These are phyloP conservation scores for Themeda triandra DNA, from an alignment of 176 grass and related monocot species.

Conservation along the genomic window DNA sequence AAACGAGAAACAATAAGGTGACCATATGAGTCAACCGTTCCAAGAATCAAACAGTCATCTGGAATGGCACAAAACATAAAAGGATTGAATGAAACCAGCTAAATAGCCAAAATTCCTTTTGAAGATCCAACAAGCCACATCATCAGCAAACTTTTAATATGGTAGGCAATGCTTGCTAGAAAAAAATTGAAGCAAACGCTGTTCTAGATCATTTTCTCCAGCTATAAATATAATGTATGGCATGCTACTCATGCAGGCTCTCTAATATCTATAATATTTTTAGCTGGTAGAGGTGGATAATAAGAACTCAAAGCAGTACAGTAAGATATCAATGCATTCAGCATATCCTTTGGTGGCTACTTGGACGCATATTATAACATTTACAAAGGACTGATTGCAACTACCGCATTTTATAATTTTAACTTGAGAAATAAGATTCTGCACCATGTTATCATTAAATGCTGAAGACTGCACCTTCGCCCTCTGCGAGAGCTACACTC, in stretches of 20 bases:
- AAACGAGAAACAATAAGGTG: slow-evolving; percentile 86
- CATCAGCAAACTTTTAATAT: background rate
- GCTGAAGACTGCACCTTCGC: slow-evolving; percentile 44
- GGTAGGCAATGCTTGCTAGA: background rate
- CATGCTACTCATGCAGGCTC: background rate
- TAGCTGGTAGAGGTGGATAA: slow-evolving; percentile 7
- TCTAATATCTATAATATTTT: background rate
- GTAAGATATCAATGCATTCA: background rate
- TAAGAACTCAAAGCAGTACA: background rate
- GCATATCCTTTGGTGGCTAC: background rate
- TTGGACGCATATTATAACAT: background rate
- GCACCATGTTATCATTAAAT: background rate
- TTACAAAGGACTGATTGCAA: background rate
- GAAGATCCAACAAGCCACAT: background rate
- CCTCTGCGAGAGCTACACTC: slow-evolving; percentile 71
- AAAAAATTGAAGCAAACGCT: background rate
- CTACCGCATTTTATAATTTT: background rate
- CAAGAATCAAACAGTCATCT: slow-evolving; percentile 87
- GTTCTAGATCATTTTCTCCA: background rate
- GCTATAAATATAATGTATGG: background rate
- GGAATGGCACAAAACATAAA: slow-evolving; percentile 20
- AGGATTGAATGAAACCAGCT: background rate
- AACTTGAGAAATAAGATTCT: background rate
- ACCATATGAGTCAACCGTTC: slow-evolving; percentile 75
- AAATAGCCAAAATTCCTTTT: background rate